Evolutionary conservation across 1,284 basidiomycete species (phyloP).

Genomic region (Ceratobasidium theobromae): DNA sequence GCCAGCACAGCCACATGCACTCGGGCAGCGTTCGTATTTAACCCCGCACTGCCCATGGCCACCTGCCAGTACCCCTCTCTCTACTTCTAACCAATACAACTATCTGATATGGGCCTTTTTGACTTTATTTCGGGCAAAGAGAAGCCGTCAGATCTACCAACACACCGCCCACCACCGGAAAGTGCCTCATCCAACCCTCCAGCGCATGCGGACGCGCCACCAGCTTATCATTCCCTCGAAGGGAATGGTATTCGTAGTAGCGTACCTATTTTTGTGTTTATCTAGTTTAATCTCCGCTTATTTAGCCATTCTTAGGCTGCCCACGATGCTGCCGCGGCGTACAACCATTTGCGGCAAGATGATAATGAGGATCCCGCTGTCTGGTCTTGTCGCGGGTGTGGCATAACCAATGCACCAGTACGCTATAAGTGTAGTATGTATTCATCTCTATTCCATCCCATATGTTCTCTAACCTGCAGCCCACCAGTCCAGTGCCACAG

Average conservation of each 20-base stretch:
- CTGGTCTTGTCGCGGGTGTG: slow-evolving; percentile 20
- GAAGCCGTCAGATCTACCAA: slow-evolving; percentile 3
- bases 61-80: background rate
- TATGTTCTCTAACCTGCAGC: background rate
- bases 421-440: slow-evolving; percentile 24
- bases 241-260: slow-evolving; percentile 8
- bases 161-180: slow-evolving; percentile 8
- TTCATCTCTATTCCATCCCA: background rate
- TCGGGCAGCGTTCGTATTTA: slow-evolving; percentile 11
- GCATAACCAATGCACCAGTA: slow-evolving; percentile 22
- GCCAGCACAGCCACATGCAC: slow-evolving; percentile 16
- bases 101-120: slow-evolving; percentile 21
- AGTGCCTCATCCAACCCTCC: background rate
- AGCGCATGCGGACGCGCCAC: slow-evolving; percentile 10
- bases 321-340: slow-evolving; percentile 10
- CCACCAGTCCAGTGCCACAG: slow-evolving; percentile 18
- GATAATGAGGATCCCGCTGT: slow-evolving; percentile 21
- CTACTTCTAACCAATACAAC: background rate
- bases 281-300: background rate
- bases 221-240: slow-evolving; percentile 14
- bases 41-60: background rate
- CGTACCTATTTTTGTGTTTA: background rate
- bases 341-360: slow-evolving; percentile 5
- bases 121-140: slow-evolving; percentile 27
- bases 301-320: background rate